Evolutionary conservation across 129 eudicot species (phyloP).

Genomic region (Flaveria brownii): DNA sequence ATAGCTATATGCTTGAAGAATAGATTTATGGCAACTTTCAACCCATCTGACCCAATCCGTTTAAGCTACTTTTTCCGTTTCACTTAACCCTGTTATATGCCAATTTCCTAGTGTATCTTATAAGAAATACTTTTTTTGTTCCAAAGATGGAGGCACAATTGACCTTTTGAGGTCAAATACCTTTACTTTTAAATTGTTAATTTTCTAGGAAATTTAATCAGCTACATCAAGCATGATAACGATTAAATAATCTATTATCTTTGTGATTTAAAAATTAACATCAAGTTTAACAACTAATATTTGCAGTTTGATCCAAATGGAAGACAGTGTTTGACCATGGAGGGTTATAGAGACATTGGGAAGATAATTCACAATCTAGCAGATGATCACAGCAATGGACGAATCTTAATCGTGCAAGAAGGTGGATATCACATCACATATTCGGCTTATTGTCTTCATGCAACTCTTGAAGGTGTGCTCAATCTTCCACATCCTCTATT

Average conservation of each 20-base stretch:
- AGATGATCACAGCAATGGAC: conserved; percentile 55
- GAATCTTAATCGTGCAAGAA: conserved; percentile 86
- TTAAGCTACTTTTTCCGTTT: not conserved
- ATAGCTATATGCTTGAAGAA: not conserved
- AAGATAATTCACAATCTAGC: conserved; percentile 58
- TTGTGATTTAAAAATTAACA: not conserved
- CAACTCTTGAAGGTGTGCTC: conserved; percentile 93
- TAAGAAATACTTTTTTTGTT: not conserved
- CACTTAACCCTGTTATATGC: not conserved
- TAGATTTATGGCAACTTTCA: not conserved
- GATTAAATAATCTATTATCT: not conserved
- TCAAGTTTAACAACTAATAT: not conserved
- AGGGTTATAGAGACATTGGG: conserved; percentile 76
- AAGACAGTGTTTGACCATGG: conserved; percentile 95
- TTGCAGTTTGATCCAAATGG: conserved; percentile 96
- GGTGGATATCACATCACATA: conserved; percentile 98
- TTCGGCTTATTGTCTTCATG: conserved; percentile 96
- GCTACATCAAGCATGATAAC: not conserved
- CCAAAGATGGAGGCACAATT: not conserved
- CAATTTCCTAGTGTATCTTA: not conserved
- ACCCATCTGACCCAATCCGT: not conserved
- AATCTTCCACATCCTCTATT: conserved; percentile 59
- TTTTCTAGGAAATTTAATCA: not conserved
- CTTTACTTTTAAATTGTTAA: not conserved
- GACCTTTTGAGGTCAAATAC: conserved; percentile 7